Evolutionary conservation across 192 early-diverging fungal species (phyloP), one percentile per base, ranked within the genome.

Genomic region (Backusella parvicylindrica): DNA sequence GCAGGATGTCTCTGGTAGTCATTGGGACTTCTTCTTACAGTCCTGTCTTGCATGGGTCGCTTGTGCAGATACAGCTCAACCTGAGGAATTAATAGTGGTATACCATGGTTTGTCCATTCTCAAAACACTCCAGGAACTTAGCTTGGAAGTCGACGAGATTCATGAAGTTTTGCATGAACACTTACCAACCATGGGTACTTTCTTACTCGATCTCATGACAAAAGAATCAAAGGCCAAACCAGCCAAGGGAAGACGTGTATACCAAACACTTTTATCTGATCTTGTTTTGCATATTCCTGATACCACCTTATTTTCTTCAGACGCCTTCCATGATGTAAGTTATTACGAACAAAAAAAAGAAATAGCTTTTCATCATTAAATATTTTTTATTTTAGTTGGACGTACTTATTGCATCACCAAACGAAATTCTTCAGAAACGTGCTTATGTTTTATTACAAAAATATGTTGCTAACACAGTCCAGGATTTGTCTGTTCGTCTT

Each of bases 21-120:
- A 86, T 64, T 89, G 87, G 87, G 72, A 83, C 1, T 74, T 82
- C 28, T 75, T 84, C 49, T 65, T 84, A 15, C 56, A 74, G 1
- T 65, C 38, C 7, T 40, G 68, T 9, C 65, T 69, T 37, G 38
- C 78, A 36, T 84, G 80, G 77, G 18, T 82, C n/a, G 35, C 69
- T 26, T 75, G 36, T 68, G 36, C 64, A 3, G 74, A 78, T 63
- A 23, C 77, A 0, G 18, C n/a, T 31, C 23, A 43, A 50, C 69
- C 69, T 8, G 75, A 49, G 8, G 79, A 69, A 26, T 33, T 76
- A 7, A 64, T 67, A 5, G n/a, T 75, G 15, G 47, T 81, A 13
- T 77, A 74, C 23, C 31, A 70, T 38, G 75, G 70, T 13, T 26
- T 81, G 3, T 23, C 12, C 5, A 43, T 81, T 2, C 73, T 73